Evolutionary conservation across 768 basidiomycete genomes (phyloP), one percentile per base, ranked within the genome.

Genomic region (Scleroderma citrinum): DNA sequence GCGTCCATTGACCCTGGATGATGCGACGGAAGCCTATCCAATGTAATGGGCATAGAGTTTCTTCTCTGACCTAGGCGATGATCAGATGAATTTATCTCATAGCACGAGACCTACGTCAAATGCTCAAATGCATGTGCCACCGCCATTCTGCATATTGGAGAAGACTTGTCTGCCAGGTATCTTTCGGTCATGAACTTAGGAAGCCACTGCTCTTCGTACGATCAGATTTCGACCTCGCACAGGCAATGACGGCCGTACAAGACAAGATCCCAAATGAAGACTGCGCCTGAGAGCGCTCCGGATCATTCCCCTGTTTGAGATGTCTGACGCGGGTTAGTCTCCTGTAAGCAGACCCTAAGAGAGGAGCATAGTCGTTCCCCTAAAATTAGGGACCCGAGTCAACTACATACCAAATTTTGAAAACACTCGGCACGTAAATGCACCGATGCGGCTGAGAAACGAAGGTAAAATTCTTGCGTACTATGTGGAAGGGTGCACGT

Each of bases 1-100:
- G 73, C 0, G 89, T 87, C 86, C 85, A 90, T 71, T 92, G 89
- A 39, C 72, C 83, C 69, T 89, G 85, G 47, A 91, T 86, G 66
- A 93, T 85, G 35, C 85, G 76, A 44, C 80, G 1, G 82, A 81
- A 6, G 89, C 90, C 54, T 78, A 59, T 17, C 74, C 76, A 13
- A 90, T 44, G 59, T 77, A 82, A 65, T 92, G 87, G 2, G 85
- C 77, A 58, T 93, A 93, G 51, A 82, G 76, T 69, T 88, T 85
- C 60, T 92, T 90, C 56, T 76, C 76, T 5, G 78, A 70, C 45
- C 88, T 92, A 47, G n/a, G 36, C 40, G 19, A 20, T 24, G 20
- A 20, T 42, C 17, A 44, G 50, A 52, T 41, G 48, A 54, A 50
- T 34, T 43, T 13, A 35, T 12, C 11, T 7, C 2, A 7, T 12